Evolutionary conservation across 2,329 filamentous ascomycete genomes (phyloP).

Genomic region (Aureobasidium uvarum): DNA sequence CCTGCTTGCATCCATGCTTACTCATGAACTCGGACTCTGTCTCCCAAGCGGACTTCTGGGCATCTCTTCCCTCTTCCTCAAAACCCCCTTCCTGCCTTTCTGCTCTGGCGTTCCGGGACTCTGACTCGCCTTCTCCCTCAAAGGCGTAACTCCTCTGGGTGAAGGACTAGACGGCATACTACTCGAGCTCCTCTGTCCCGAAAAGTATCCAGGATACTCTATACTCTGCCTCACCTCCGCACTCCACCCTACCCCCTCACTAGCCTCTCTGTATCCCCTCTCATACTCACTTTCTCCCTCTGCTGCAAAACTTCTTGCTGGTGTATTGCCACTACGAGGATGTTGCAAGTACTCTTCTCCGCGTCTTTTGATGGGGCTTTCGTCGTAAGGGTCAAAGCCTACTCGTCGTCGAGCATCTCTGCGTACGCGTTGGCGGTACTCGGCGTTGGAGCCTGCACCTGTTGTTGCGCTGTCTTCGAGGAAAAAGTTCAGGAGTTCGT

Average conservation of each 20-base stretch:
- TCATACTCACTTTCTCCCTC: background rate
- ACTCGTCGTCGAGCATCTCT: constrained; percentile 61
- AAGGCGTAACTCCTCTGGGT: constrained; percentile 4
- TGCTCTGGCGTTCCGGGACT: background rate
- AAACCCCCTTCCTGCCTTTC: constrained; percentile 6
- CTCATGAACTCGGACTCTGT: background rate
- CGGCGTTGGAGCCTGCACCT: constrained; percentile 61
- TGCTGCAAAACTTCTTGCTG: background rate
- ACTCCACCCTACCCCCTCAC: background rate
- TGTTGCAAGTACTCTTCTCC: constrained; percentile 64
- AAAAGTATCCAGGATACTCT: constrained; percentile 14
- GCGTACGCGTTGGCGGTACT: constrained; percentile 59
- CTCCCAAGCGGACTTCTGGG: constrained; percentile 27
- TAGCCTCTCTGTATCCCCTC: background rate
- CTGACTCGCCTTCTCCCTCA: background rate
- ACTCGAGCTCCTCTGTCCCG: background rate
- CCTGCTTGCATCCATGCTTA: background rate
- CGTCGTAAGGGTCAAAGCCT: constrained; percentile 70
- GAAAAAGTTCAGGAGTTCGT: constrained; percentile 88
- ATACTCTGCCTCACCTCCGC: background rate
- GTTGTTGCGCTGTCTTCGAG: constrained; percentile 67
- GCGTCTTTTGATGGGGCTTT: constrained; percentile 64
- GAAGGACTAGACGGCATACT: constrained; percentile 32
- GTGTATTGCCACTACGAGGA: constrained; percentile 29
- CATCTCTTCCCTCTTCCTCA: constrained; percentile 25